Evolutionary conservation across 441 rosid species (phyloP), one percentile per base, ranked within the genome.

Genomic region (Adansonia rubrostipa): DNA sequence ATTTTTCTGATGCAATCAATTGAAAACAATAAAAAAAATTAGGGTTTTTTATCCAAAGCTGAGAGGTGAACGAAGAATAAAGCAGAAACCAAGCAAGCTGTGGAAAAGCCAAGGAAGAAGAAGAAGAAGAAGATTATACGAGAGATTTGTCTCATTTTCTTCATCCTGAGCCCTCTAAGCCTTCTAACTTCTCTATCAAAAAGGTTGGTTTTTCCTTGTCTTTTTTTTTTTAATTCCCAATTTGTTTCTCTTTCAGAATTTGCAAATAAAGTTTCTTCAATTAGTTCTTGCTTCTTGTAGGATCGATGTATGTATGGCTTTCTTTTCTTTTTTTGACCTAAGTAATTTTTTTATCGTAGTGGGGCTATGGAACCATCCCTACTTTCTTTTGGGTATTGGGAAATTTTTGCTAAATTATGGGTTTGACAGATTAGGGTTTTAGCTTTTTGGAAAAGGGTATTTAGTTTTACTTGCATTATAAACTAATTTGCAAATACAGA

Each of bases 61-160:
- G 50, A 40, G 10, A 71, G 75, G 56, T 44, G 62, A 20, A 57
- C 36, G 72, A 50, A 36, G 93, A 88, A 82, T 77, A 91, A 51
- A 71, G 78, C 65, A 75, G 67, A 53, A 80, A 83, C 8, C 75
- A 75, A 57, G 74, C 69, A 58, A 84, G 82, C 15, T 76, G 76
- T 64, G 90, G 85, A 66, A 74, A 77, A 9, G 85, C 79, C 57
- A 78, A 28, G 33, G 80, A 17, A 15, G 86, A 64, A 6, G 88
- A 85, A 44, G 88, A 87, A 0, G 97, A 88, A 3, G 97, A 89
- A 57, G 97, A 91, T 84, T 96, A 94, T 92, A 92, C 92, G 97
- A 97, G 93, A 28, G 97, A 94, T 82, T 87, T 96, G 20, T 90
- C 97, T 72, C 89, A 80, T 19, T 93, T 94, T 73, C 80, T 94